These are phyloP conservation scores for Iberis pinnata DNA, from an alignment of 345 rosid genomes.

Conservation along the genomic window DNA sequence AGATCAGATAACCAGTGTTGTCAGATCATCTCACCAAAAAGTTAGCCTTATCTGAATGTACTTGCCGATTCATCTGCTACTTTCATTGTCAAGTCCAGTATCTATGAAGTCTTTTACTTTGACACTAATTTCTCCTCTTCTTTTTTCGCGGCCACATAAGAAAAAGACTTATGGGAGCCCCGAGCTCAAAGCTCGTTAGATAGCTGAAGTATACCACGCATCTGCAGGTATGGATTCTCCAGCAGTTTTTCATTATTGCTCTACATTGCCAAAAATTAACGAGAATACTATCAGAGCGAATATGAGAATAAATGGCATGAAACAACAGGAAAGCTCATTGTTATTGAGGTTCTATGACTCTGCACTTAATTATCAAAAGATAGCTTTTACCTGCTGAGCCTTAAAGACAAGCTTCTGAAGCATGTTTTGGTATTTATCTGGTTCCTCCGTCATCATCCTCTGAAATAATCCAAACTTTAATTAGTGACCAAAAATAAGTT, in stretches of 20 bases:
- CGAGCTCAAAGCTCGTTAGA: conserved; percentile 51
- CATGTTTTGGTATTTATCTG: conserved; percentile 90
- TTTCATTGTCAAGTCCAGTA: conserved; percentile 18
- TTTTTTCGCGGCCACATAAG: conserved; percentile 12
- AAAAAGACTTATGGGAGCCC: conserved; percentile 14
- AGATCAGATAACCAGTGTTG: too few species aligned
- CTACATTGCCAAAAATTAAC: conserved; percentile 45
- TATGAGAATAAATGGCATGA: too few species aligned
- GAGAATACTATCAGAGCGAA: conserved; percentile 2
- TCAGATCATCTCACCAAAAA: conserved; percentile 18
- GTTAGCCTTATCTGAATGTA: too few species aligned
- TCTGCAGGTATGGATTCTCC: conserved; percentile 97
- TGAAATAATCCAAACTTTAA: conserved; percentile 31
- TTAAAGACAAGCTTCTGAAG: conserved; percentile 87
- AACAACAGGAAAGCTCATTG: too few species aligned
- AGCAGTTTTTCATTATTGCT: conserved; percentile 94
- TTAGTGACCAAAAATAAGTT: conserved; percentile 24
- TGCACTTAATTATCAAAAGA: neutral
- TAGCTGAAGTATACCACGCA: conserved; percentile 91
- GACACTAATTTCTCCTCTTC: conserved; percentile 11
- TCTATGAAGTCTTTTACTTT: conserved; percentile 16
- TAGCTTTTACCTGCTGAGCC: conserved; percentile 95
- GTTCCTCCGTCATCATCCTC: conserved; percentile 98
- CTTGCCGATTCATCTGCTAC: too few species aligned
- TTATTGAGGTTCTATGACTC: neutral